Evolutionary conservation across 1,284 basidiomycete species (phyloP).

Genomic region (Uromyces viciae-fabae): DNA sequence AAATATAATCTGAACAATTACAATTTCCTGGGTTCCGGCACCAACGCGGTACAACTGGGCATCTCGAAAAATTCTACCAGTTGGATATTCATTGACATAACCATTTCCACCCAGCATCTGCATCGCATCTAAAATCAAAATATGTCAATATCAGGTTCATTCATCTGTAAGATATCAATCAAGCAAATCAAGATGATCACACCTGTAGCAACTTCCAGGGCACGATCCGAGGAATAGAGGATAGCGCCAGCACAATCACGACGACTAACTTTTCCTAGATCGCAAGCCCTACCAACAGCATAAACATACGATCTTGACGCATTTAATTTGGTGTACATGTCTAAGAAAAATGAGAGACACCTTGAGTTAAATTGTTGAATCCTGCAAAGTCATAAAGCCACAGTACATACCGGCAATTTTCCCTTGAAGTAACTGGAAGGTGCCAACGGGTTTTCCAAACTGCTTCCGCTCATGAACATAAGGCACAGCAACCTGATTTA

Average conservation of each 20-base stretch:
- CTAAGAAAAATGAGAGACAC: slow-evolving; percentile 53
- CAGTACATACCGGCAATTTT: slow-evolving; percentile 54
- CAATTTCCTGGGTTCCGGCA: slow-evolving; percentile 65
- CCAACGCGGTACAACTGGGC: slow-evolving; percentile 82
- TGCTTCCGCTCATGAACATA: slow-evolving; percentile 89
- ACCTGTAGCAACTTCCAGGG: slow-evolving; percentile 74
- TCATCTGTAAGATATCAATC: too few species aligned
- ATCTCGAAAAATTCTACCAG: slow-evolving; percentile 78
- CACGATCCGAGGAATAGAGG: slow-evolving; percentile 80
- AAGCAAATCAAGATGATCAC: not conserved
- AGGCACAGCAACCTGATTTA: slow-evolving; percentile 71
- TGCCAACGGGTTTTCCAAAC: slow-evolving; percentile 79
- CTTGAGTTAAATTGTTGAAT: not conserved
- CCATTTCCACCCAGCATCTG: slow-evolving; percentile 89
- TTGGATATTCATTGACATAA: slow-evolving; percentile 87
- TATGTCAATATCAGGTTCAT: not conserved
- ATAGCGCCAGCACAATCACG: slow-evolving; percentile 87
- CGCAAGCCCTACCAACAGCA: slow-evolving; percentile 82
- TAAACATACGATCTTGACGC: slow-evolving; percentile 88
- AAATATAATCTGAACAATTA: slow-evolving; percentile 2
- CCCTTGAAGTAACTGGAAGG: slow-evolving; percentile 95
- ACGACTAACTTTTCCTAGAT: slow-evolving; percentile 73
- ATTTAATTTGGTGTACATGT: slow-evolving; percentile 92
- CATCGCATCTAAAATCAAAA: slow-evolving; percentile 65
- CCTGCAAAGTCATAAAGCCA: not conserved